Evolutionary conservation across 2,329 filamentous ascomycete species (phyloP).

Genomic region (Macrophomina phaseolina): DNA sequence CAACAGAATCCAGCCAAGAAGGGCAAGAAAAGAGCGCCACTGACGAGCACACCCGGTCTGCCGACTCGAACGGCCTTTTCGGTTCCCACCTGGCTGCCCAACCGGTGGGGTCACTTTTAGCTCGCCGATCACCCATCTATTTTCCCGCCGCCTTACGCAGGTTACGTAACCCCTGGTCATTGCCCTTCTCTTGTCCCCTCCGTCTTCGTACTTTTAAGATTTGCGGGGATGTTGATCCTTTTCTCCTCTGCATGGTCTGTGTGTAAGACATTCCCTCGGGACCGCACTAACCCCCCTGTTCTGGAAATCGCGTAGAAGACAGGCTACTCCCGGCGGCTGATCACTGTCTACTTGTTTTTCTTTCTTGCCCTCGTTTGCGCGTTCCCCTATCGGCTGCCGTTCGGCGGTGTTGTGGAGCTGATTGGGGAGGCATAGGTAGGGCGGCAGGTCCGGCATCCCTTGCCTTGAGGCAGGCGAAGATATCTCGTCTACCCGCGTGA

Average conservation of each 20-base stretch:
- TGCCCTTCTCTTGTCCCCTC: not conserved
- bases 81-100: not conserved
- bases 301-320: not conserved
- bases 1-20: not conserved
- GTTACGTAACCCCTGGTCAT: slow-evolving; percentile 2
- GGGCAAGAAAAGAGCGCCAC: not conserved
- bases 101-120: slow-evolving; percentile 20
- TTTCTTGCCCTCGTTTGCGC: not conserved
- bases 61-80: not conserved
- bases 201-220: too few species aligned
- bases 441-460: not conserved
- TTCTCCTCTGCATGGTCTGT: not conserved
- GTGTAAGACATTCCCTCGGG: not conserved
- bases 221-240: slow-evolving; percentile 12
- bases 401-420: not conserved
- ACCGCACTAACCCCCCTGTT: not conserved
- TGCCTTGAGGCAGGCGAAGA: not conserved
- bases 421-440: not conserved
- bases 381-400: not conserved
- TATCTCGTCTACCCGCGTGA: too few species aligned
- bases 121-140: slow-evolving; percentile 12
- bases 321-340: not conserved
- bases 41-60: not conserved
- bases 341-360: not conserved
- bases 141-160: not conserved